Evolutionary conservation across 306 rosid genomes (phyloP), one percentile per base, ranked within the genome.

Genomic region (Ochetophila trinervis): DNA sequence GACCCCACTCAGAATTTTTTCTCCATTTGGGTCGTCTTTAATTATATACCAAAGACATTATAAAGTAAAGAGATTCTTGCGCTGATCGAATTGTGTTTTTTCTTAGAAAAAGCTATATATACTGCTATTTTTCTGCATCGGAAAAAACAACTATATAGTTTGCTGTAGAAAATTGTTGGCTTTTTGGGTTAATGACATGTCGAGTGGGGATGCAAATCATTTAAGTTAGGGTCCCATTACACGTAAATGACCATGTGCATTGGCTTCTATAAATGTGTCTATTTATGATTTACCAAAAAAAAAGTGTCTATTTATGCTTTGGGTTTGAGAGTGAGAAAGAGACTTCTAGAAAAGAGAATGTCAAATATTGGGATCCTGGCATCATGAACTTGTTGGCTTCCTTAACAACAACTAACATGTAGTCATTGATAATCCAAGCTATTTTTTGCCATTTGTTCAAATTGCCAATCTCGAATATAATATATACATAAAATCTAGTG

Each of bases 91-190:
- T 67, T 20, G 18, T 67, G n/a, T 22, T 13, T 66, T n/a, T 52
- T 36, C 8, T 42, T 20, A 69, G 66, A 76, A 56, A 66, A 59
- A 73, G 63, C 30, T 62, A 40, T 66, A 60, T 47, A 37, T n/a
- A n/a, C n/a, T n/a, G 50, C 30, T 51, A 1, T 27, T 27, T 27
- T 27, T 4, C 32, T 27, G 32, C 32, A 4, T 27, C 32, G 4
- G 32, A 27, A 27, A 27, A 2, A 27, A 27, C n/a, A n/a, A n/a
- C 32, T 27, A 4, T 27, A 27, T 27, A 27, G 32, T 27, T 27
- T 27, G 53, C 60, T n/a, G 67, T 37, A 62, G 66, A 70, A 79
- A 70, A 71, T 59, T 74, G 66, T 70, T 79, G 77, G 78, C 65
- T 68, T 74, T 76, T 59, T 44, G 56, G 42, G 62, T 59, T 19